Base-by-base conservation (phyloP, 306 rosid genomes). In the Leucaena leucocephala region DNA sequence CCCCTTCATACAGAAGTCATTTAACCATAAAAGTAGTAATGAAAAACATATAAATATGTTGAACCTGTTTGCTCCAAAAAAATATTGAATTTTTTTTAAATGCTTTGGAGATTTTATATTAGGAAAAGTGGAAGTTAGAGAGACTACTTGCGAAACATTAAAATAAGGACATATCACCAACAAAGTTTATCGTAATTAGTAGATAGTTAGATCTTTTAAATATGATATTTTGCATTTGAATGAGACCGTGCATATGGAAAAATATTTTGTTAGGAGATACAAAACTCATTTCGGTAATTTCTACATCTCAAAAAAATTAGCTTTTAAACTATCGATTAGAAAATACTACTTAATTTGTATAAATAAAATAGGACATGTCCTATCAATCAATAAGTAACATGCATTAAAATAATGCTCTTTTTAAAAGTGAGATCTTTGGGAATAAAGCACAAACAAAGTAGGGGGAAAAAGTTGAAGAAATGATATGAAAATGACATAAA, bases 401-500 rank as follows among this genome's bases (percentile, higher is more conserved):
- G 52, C 52, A 69, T 11, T 69, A 45, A 44, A 63, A 45, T 69
- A 45, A 22, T 27, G 6, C 21, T 69, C 72, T 34, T 68, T 68
- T 67, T 17, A 40, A 68, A 45, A 69, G 57, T 6, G 42, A 72
- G 42, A 62, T 74, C 58, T 69, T 74, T 48, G 16, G 48, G 76
- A 39, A 75, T 48, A 78, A 59, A 76, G 72, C 79, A 46, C 27
- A 55, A 9, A 43, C 38, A 74, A 45, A 67, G 68, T 44, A 33
- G 16, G 50, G 19, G 8, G 4, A 15, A 80, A 84, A 84, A 8
- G 67, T 45, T 63, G 45, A 61, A 13, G 58, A 40, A 52, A 74
- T 74, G 55, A 70, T 74, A 19, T 45, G 83, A 81, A 82, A 75
- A 75, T 74, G 83, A 85, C 73, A 64, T 78, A 70, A 82, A 75